phyloP scores from a whole-genome alignment of 75 land plant species.

The Picea sitchensis region DNA sequence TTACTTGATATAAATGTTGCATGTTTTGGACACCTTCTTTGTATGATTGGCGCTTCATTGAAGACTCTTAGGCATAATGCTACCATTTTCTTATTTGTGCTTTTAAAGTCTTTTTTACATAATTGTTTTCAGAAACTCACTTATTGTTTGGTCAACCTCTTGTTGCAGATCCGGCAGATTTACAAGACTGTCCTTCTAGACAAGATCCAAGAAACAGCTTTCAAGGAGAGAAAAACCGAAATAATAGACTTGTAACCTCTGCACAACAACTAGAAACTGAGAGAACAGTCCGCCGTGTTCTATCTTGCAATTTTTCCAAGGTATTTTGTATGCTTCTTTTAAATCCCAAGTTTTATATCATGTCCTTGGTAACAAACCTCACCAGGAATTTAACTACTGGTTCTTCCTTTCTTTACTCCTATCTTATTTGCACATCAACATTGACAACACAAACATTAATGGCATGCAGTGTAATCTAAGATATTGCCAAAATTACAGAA shows the following conservation, averaged over 20 bases:
- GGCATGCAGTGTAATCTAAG: background rate
- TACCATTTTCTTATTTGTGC: background rate
- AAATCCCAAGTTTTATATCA: background rate
- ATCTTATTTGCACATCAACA: background rate
- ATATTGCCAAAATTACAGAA: background rate
- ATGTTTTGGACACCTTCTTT: background rate
- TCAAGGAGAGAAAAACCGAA: background rate
- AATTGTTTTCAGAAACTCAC: background rate
- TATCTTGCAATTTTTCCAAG: constrained; percentile 43
- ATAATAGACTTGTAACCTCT: background rate
- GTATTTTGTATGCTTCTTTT: constrained; percentile 13
- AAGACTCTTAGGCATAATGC: background rate
- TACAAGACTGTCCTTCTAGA: constrained; percentile 10
- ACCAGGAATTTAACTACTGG: background rate
- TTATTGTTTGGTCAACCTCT: background rate
- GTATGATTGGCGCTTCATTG: background rate
- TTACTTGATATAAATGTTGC: too few relatives aligned
- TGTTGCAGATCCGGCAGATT: constrained; percentile 38
- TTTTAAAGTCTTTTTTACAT: background rate
- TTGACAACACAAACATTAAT: background rate
- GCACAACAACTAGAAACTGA: constrained; percentile 20
- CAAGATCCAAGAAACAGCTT: constrained; percentile 11
- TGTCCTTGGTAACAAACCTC: background rate
- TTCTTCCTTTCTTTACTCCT: background rate
- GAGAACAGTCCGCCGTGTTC: constrained; percentile 20